A percentile compares a stretch with the other conserved stretches of the same genome.
These are phyloP conservation scores for Saccharomyces hybrid DNA, from an alignment of 1,139 yeast genomes.

Conservation along the genomic window DNA sequence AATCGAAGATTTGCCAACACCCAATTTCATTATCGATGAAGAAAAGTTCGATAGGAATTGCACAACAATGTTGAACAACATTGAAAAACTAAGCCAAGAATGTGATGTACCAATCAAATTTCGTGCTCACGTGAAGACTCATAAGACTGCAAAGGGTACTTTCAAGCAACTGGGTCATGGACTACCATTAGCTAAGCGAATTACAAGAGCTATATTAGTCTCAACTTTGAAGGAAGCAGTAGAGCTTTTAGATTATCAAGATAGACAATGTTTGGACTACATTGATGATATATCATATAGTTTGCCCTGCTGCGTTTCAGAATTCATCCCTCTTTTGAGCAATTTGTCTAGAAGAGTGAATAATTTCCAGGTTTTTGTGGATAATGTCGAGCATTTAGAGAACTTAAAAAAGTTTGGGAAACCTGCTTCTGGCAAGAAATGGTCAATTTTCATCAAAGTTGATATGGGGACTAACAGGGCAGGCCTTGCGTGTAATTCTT, in stretches of 20 bases:
- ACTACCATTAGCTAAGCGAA: conserved; percentile 34
- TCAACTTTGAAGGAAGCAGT: conserved; percentile 67
- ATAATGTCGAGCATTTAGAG: conserved; percentile 49
- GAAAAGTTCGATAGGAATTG: conserved; percentile 35
- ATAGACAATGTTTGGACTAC: conserved; percentile 34
- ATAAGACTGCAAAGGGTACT: conserved; percentile 49
- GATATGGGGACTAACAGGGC: conserved; percentile 62
- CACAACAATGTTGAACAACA: conserved; percentile 36
- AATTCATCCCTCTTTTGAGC: conserved; percentile 44
- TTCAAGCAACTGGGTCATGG: conserved; percentile 40
- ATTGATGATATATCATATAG: conserved; percentile 61
- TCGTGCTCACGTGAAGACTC: conserved; percentile 71
- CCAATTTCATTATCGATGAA: conserved; percentile 43
- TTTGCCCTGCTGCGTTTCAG: conserved; percentile 54
- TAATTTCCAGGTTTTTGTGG: conserved; percentile 52
- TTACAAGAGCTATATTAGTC: conserved; percentile 50
- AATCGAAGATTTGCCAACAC: conserved; percentile 43
- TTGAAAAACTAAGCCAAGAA: conserved; percentile 16
- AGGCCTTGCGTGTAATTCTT: conserved; percentile 40
- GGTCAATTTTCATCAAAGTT: conserved; percentile 53
- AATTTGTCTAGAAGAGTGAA: conserved; percentile 39
- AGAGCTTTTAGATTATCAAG: conserved; percentile 41
- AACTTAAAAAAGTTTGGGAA: conserved; percentile 37
- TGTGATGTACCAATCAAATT: conserved; percentile 35
- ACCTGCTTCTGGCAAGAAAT: conserved; percentile 32